Conservation (phyloP, 345 rosid genomes). For the Eucalyptus pauciflora region DNA sequence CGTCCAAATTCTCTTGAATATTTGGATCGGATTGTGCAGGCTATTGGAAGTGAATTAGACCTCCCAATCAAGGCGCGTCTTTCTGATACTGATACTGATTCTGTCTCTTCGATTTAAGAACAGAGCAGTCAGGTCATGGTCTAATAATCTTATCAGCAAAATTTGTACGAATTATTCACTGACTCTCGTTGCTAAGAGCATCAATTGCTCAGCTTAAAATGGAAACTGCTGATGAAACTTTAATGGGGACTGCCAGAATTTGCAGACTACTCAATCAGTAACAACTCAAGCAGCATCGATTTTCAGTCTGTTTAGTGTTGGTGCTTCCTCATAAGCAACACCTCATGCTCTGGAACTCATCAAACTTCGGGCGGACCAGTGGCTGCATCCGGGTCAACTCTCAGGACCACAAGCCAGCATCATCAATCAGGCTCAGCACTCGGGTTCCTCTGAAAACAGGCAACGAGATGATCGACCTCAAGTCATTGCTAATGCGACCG, state of each 20-base stretch:
- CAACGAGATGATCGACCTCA: not conserved
- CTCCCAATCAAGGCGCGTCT: not conserved
- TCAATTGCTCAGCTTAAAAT: not conserved
- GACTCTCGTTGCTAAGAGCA: not conserved
- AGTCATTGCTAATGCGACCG: not conserved
- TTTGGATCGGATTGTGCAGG: not conserved
- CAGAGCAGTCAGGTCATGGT: not conserved
- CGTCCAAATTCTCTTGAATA: not conserved
- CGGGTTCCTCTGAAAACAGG: not conserved
- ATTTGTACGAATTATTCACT: not conserved
- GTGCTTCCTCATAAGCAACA: not conserved
- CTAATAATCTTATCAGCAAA: not conserved
- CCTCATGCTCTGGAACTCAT: not conserved
- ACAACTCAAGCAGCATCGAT: not conserved
- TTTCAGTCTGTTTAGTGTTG: not conserved
- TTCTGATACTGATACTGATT: not conserved
- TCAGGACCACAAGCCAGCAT: not conserved
- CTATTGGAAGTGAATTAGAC: not conserved
- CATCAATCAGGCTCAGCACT: not conserved
- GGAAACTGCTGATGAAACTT: not conserved
- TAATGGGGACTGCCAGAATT: not conserved
- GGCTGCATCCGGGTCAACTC: not conserved
- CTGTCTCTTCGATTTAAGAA: not conserved
- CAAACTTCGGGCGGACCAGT: not conserved
- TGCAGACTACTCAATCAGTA: not conserved